Conservation (phyloP, 345 rosid species). For the Litchi chinensis region DNA sequence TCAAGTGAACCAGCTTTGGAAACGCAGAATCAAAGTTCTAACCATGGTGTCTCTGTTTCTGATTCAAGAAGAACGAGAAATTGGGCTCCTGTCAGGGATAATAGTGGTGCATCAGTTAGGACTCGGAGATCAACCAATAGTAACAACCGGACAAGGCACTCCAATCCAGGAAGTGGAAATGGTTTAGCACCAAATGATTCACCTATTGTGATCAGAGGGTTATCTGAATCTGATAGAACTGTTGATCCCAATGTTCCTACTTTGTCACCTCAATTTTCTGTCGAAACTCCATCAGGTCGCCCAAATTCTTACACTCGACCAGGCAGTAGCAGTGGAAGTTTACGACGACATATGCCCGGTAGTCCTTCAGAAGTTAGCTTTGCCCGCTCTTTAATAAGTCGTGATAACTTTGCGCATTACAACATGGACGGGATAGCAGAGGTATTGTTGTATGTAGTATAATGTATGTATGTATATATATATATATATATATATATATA, state of each 20-base stretch:
- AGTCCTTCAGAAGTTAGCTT: constrained; percentile 61
- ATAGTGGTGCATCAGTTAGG: constrained; percentile 44
- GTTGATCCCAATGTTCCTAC: constrained; percentile 46
- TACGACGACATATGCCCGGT: constrained; percentile 45
- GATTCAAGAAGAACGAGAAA: constrained; percentile 63
- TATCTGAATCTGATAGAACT: constrained; percentile 46
- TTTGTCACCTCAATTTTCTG: constrained; percentile 34
- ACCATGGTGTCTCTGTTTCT: constrained; percentile 50
- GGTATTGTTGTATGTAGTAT: constrained; percentile 42
- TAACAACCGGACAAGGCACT: constrained; percentile 41
- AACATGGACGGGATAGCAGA: constrained; percentile 86
- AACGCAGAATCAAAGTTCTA: constrained; percentile 40
- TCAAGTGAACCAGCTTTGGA: constrained; percentile 47
- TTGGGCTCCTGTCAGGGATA: constrained; percentile 45
- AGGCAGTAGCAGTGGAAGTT: constrained; percentile 40
- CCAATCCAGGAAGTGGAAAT: constrained; percentile 48
- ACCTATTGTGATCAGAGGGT: constrained; percentile 36
- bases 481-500: neutral
- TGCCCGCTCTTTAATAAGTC: constrained; percentile 42
- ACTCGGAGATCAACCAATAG: constrained; percentile 50
- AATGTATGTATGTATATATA: neutral
- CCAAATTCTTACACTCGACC: constrained; percentile 33
- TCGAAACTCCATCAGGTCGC: constrained; percentile 32
- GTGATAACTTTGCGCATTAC: constrained; percentile 57
- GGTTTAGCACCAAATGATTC: constrained; percentile 37